Evolutionary conservation across 75 land plant genomes (phyloP), one percentile per base, ranked within the genome.

Genomic region (Pseudotsuga menziesii): DNA sequence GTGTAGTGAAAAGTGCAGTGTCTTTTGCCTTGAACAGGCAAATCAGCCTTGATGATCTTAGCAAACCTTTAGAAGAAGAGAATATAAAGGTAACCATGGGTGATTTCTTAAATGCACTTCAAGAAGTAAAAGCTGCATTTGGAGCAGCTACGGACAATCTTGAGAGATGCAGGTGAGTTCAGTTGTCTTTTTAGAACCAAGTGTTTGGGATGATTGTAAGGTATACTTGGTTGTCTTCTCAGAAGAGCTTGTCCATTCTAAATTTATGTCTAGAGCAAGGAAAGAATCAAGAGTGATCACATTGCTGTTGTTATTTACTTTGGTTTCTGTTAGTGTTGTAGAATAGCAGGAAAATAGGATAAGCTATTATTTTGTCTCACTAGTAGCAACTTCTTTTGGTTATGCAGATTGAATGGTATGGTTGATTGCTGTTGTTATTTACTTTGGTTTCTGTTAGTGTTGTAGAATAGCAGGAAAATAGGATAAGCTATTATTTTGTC

Each of bases 71-170:
- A 41, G 99, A 97, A 82, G 98, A 97, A 76, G 99, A 97, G 59
- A 97, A 83, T 62, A 97, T 97, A 52, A 94, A 92, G 61, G 98
- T 97, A 27, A 85, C 98, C 1, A 97, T 92, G 99, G 88, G 85
- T 67, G 99, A 97, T 74, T 97, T 97, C 75, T 69, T 97, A 76
- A 66, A 83, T 76, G 99, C 99, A n/a, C 87, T 92, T 22, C 84
- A 87, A 4, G 99, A 97, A 81, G 84, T 97, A 69, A 79, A 78
- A 58, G 93, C 99, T 78, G 98, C 99, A 35, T 97, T 97, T 87
- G 99, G 99, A 64, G 99, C 98, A 25, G 96, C 99, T 23, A 94
- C 91, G 13, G 97, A 92, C 83, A 87, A 91, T 80, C 91, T 97
- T 74, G 93, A 90, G 78, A 85, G 97, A 54, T 92, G 91, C 92